Conservation (phyloP, 257 asterid species). For the Nicotiana otophora region DNA sequence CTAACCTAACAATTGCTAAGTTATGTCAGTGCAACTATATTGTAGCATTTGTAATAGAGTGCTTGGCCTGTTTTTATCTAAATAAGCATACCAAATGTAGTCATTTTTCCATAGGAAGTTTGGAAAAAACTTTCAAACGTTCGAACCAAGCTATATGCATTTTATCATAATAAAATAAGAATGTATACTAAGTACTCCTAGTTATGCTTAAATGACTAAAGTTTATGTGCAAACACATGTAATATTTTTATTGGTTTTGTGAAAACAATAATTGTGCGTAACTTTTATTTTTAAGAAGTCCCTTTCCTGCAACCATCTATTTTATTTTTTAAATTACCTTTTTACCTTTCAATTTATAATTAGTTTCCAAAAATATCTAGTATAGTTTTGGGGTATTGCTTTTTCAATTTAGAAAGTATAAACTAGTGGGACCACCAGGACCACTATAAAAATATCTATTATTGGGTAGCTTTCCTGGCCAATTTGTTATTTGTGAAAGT, state of each 20-base stretch:
- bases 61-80: no score
- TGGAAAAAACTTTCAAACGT: background rate
- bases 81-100: background rate
- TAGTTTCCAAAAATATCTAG: no score
- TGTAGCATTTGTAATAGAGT: no score
- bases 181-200: no score
- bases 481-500: background rate
- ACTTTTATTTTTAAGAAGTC: no score
- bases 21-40: background rate
- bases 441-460: background rate
- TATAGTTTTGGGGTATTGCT: background rate
- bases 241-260: no score
- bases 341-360: no score
- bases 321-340: no score
- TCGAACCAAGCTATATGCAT: no score
- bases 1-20: background rate
- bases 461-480: constrained; percentile 5
- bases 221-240: no score
- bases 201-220: background rate
- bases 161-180: background rate
- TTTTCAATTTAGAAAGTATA: background rate
- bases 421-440: constrained; percentile 3
- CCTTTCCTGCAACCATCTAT: no score
- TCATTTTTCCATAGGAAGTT: background rate
- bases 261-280: no score